Base-by-base conservation (phyloP, 768 basidiomycete genomes). In the Daedaleopsis nitida region DNA sequence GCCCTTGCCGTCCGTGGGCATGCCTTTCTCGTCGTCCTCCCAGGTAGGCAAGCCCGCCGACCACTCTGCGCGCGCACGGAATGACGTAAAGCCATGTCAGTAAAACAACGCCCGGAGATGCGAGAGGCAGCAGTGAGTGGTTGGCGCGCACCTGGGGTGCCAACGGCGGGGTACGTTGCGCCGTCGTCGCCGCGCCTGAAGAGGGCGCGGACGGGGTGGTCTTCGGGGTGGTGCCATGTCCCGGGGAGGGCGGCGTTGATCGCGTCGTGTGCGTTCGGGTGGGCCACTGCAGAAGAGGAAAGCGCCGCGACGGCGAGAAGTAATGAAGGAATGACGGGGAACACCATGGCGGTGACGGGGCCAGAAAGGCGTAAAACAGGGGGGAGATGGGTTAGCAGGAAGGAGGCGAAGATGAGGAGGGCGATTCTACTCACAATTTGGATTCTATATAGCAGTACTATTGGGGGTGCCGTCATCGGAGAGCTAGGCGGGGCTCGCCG, bases 111-210 rank as follows among this genome's bases (percentile, higher is more conserved):
- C n/a, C n/a, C n/a, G n/a, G n/a, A n/a, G n/a, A 47, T 17, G 16
- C 37, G 50, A 58, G 34, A 7, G 11, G 3, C 34, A 23, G 23
- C 5, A 45, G 2, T 27, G 52, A 23, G 16, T 23, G 45, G 55
- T 32, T 3, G 7, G 27, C 3, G 63, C 80, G 39, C 65, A 89
- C 89, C 79, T 17, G 80, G 75, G 11, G 87, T 81, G 59, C 91
- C 90, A 38, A 90, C 80, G 42, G 75, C 65, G 35, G 86, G 71
- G 66, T 86, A 89, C 57, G 60, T 60, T 5, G 69, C 68, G 34
- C 82, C 86, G 61, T 88, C 86, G 37, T 63, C 68, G 19, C 59
- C 80, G 47, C 90, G 86, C 67, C 76, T 80, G 75, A 92, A 93
- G 52, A 94, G 78, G 47, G 66, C 55, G 69, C 88, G 79, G 10